A percentile compares a stretch with the other conserved stretches of the same genome.
Conservation (phyloP, 371 early-diverging fungal species). For the Dichotomocladium elegans region DNA sequence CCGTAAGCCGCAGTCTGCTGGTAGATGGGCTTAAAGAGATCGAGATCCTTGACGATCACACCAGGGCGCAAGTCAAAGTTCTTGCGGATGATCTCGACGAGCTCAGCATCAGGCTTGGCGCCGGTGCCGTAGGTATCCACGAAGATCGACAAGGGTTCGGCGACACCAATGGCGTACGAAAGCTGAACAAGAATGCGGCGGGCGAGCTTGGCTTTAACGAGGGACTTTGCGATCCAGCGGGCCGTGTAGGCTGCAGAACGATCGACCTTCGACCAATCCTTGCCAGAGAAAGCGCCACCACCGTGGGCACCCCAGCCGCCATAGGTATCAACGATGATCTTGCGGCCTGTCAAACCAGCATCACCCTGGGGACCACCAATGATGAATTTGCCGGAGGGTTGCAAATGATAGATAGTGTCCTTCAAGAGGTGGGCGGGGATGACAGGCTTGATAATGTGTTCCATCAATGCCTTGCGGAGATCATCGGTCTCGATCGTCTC, state of each 20-base stretch:
- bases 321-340: conserved; percentile 98
- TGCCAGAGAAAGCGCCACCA: conserved; percentile 99
- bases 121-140: conserved; percentile 98
- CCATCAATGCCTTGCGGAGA: conserved; percentile 86
- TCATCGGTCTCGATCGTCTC: conserved; percentile 82
- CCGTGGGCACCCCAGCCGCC: conserved; percentile 99
- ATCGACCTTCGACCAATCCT: conserved; percentile 99
- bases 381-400: conserved; percentile 99
- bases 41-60: conserved; percentile 95
- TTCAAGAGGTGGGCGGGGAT: conserved; percentile 91
- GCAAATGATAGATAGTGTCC: conserved; percentile 95
- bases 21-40: conserved; percentile 98
- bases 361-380: conserved; percentile 99
- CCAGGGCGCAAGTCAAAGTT: conserved; percentile 99
- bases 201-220: conserved; percentile 92
- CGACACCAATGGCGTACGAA: conserved; percentile 99
- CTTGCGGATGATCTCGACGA: conserved; percentile 90
- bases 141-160: conserved; percentile 96
- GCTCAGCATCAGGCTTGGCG: conserved; percentile 82
- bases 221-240: conserved; percentile 97
- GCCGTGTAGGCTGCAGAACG: conserved; percentile 99
- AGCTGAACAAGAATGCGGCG: conserved; percentile 96
- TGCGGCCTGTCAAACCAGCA: conserved; percentile 99
- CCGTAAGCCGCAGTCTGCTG: conserved; percentile 97
- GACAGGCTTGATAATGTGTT: conserved; percentile 92